Conservation (phyloP, 495 filamentous ascomycete species). For the Penicillium subrubescens region DNA sequence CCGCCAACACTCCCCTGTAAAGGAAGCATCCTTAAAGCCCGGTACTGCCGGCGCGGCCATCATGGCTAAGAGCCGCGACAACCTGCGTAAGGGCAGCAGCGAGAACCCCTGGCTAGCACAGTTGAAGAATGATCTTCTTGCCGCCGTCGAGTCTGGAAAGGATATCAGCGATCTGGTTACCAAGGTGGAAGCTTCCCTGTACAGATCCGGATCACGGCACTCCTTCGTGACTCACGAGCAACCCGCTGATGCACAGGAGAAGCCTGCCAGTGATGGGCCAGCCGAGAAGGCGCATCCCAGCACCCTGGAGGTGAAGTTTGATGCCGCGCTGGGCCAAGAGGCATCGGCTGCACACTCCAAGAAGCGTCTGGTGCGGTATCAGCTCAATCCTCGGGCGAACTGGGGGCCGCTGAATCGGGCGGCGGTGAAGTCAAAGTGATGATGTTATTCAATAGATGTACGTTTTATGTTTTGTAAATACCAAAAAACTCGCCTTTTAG, state of each 20-base stretch:
- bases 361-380: conserved; percentile 77
- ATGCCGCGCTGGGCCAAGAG: conserved; percentile 76
- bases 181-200: conserved; percentile 51
- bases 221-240: conserved; percentile 10
- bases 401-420: conserved; percentile 92
- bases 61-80: conserved; percentile 47
- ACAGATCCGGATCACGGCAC: conserved; percentile 37
- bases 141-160: conserved; percentile 36
- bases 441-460: neutral
- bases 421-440: conserved; percentile 14
- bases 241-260: conserved; percentile 19
- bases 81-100: conserved; percentile 20
- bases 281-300: conserved; percentile 28
- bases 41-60: conserved; percentile 71
- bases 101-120: conserved; percentile 26
- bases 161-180: conserved; percentile 43
- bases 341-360: conserved; percentile 36
- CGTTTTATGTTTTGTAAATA: neutral
- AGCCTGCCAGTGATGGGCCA: conserved; percentile 5
- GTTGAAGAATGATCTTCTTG: conserved; percentile 41
- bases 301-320: conserved; percentile 71
- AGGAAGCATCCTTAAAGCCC: conserved; percentile 64
- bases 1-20: conserved; percentile 73
- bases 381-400: conserved; percentile 82
- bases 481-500: neutral